phyloP scores from a whole-genome alignment of 2,329 filamentous ascomycete genomes.

The Paracorniculantispora psalliotae region DNA sequence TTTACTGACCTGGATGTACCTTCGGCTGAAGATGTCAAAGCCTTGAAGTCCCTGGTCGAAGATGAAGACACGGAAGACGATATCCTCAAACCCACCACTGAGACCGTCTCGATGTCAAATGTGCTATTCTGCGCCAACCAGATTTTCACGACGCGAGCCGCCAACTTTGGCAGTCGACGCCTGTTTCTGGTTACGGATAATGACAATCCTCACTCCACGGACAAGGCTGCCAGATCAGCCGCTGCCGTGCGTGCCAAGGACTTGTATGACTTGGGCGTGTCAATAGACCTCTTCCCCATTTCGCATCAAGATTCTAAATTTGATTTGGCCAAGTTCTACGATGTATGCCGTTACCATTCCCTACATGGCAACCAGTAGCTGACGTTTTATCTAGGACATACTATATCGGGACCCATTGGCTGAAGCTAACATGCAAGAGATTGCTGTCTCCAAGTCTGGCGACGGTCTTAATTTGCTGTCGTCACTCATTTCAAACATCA shows the following conservation, averaged over 20 bases:
- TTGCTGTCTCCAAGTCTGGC: conserved; percentile 61
- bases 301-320: conserved; percentile 66
- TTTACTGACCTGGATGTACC: conserved; percentile 85
- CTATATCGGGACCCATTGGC: conserved; percentile 75
- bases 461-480: conserved; percentile 76
- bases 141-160: conserved; percentile 89
- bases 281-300: conserved; percentile 90
- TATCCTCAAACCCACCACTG: conserved; percentile 63
- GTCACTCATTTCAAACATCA: conserved; percentile 80
- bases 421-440: conserved; percentile 51
- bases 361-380: neutral
- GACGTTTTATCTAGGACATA: conserved; percentile 59
- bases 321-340: conserved; percentile 82
- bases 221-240: conserved; percentile 67
- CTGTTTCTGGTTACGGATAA: conserved; percentile 97
- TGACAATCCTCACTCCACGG: conserved; percentile 72
- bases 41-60: conserved; percentile 69
- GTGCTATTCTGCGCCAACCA: conserved; percentile 94
- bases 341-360: conserved; percentile 50
- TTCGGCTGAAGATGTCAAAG: conserved; percentile 79
- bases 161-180: conserved; percentile 87
- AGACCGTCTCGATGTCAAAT: conserved; percentile 76
- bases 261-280: conserved; percentile 86
- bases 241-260: conserved; percentile 89
- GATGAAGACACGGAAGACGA: conserved; percentile 67